Percentiles rank a stretch among this genome's conserved stretches.
These are phyloP conservation scores for Colletotrichum sp. DNA, from an alignment of 2,329 filamentous ascomycete species.

Conservation along the genomic window DNA sequence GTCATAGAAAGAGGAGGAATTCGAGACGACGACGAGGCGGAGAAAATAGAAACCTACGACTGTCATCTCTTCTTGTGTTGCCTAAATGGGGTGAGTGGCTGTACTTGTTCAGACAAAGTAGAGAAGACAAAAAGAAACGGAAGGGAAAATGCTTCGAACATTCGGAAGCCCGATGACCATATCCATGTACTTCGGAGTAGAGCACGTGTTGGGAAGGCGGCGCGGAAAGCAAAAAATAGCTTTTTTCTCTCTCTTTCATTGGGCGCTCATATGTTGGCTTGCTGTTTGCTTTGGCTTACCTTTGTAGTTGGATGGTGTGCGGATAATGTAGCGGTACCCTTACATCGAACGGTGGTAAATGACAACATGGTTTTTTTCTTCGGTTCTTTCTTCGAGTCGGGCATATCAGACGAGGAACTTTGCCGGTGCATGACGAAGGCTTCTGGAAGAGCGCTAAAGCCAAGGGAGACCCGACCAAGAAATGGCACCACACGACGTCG, in stretches of 20 bases:
- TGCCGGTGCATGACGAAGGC: neutral
- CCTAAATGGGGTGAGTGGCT: neutral
- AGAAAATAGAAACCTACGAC: neutral
- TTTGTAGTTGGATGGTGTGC: neutral
- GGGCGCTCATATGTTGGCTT: neutral
- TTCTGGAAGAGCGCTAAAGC: conserved; percentile 4
- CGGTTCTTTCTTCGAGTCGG: neutral
- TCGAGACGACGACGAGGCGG: neutral
- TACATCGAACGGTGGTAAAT: neutral
- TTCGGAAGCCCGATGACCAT: neutral
- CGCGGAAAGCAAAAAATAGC: neutral
- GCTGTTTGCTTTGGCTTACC: neutral
- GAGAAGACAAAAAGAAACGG: neutral
- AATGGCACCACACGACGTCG: neutral
- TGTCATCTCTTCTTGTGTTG: neutral
- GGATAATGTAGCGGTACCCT: neutral
- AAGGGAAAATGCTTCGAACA: neutral
- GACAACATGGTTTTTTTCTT: neutral
- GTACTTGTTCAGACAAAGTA: neutral
- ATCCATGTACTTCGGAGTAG: neutral
- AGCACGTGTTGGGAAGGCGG: neutral
- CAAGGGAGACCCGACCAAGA: neutral
- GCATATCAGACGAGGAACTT: conserved; percentile 5
- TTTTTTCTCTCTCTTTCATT: neutral
- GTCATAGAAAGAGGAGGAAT: conserved; percentile 46